Conservation (phyloP, 164 flowering plant species). For the Umbilicus rupestris region DNA sequence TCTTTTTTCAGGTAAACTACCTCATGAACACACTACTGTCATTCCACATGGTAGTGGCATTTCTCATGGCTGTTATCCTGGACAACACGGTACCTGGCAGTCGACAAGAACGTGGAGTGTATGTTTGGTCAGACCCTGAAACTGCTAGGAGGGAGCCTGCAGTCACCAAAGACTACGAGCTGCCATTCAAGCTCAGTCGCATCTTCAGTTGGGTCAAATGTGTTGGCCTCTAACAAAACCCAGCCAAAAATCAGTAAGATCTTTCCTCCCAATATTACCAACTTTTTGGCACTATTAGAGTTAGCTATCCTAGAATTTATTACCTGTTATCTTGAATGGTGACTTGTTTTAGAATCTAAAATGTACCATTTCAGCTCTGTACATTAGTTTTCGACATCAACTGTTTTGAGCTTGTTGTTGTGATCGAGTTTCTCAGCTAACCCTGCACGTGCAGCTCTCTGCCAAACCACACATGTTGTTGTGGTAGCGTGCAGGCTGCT, state of each 20-base stretch:
- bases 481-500: not conserved
- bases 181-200: constrained; percentile 80
- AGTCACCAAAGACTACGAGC: constrained; percentile 68
- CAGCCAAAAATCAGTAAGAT: not conserved
- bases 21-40: constrained; percentile 77
- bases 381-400: too few species aligned
- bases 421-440: constrained; percentile 2
- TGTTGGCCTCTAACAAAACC: constrained; percentile 56
- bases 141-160: constrained; percentile 83
- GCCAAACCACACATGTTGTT: constrained; percentile 1
- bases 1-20: constrained; percentile 58
- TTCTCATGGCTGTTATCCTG: constrained; percentile 68
- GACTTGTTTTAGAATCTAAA: not conserved
- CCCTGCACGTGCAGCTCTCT: not conserved
- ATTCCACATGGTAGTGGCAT: constrained; percentile 88
- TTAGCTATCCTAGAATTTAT: not conserved
- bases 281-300: not conserved
- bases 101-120: constrained; percentile 87
- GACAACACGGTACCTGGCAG: constrained; percentile 98
- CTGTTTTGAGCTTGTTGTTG: not conserved
- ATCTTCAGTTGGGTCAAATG: constrained; percentile 95
- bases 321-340: not conserved
- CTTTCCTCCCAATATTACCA: not conserved
- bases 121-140: constrained; percentile 80
- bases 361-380: too few species aligned